A percentile compares a stretch with the other conserved stretches of the same genome.
phyloP scores from a whole-genome alignment of 306 rosid genomes.

The Aeschynomene evenia region DNA sequence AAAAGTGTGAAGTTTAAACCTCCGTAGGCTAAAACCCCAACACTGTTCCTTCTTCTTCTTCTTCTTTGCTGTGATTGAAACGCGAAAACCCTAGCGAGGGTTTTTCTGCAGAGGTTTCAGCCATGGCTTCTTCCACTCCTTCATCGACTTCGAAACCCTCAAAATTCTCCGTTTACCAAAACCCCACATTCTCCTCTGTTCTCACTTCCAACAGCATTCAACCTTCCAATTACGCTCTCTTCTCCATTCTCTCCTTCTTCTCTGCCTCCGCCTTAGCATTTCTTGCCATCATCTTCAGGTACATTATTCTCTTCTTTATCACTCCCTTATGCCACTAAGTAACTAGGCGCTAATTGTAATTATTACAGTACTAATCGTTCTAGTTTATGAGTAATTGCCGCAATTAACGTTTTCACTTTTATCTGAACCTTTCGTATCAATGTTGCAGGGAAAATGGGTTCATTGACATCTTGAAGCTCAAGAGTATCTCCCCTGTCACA shows the following conservation, averaged over 20 bases:
- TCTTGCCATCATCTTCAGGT: slow-evolving; percentile 65
- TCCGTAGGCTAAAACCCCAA: not conserved
- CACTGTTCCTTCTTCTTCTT: not conserved
- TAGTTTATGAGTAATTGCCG: not conserved
- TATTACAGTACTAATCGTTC: not conserved
- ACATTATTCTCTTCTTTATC: not conserved
- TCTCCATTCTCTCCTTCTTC: slow-evolving; percentile 59
- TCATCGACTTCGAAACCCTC: slow-evolving; percentile 57
- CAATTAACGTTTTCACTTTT: not conserved
- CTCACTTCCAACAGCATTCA: slow-evolving; percentile 78
- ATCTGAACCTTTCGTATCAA: not conserved
- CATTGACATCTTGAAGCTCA: slow-evolving; percentile 46
- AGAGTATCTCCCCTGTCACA: slow-evolving; percentile 44
- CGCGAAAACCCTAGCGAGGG: slow-evolving; percentile 25
- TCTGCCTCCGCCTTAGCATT: slow-evolving; percentile 63
- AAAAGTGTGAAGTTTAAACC: not conserved
- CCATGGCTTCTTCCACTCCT: slow-evolving; percentile 46
- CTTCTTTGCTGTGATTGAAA: not conserved
- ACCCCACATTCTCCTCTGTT: slow-evolving; percentile 70
- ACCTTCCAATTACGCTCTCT: slow-evolving; percentile 61
- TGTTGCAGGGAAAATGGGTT: slow-evolving; percentile 63
- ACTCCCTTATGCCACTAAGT: not conserved
- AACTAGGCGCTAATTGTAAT: not conserved
- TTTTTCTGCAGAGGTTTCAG: not conserved
- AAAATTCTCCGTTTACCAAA: slow-evolving; percentile 76